These are phyloP conservation scores for Biancaea sappan DNA, from an alignment of 306 rosid species.

Conservation along the genomic window DNA sequence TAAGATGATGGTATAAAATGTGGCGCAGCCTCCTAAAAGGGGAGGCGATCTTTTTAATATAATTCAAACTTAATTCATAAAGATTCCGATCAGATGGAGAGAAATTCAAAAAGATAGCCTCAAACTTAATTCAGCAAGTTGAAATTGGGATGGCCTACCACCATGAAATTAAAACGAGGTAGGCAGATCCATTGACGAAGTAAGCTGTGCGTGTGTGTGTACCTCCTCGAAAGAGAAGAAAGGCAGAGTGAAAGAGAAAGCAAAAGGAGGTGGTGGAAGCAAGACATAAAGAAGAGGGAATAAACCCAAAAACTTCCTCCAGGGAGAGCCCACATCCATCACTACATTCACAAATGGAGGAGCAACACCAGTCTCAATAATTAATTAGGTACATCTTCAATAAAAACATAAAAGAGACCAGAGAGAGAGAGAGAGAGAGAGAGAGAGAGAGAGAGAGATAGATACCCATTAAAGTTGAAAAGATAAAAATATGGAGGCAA, in stretches of 20 bases:
- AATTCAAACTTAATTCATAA: slow-evolving; percentile 10
- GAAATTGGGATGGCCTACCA: slow-evolving; percentile 33
- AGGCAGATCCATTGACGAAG: slow-evolving; percentile 34
- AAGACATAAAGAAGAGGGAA: not conserved
- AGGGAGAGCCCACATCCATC: not conserved
- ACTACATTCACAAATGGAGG: not conserved
- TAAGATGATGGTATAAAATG: no score
- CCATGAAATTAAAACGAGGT: slow-evolving; percentile 22
- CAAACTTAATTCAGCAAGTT: slow-evolving; percentile 5
- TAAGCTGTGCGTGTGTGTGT: not conserved
- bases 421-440: no score
- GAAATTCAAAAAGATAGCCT: no score
- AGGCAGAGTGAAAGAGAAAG: not conserved
- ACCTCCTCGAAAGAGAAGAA: no score
- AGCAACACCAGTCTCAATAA: not conserved
- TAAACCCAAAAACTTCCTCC: slow-evolving; percentile 4
- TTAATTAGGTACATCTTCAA: not conserved
- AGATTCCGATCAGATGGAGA: slow-evolving; percentile 15
- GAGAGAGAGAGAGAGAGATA: not conserved
- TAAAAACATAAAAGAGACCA: no score
- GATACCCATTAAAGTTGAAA: not conserved
- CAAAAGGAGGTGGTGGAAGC: no score
- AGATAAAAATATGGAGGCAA: no score
- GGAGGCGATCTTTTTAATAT: slow-evolving; percentile 9
- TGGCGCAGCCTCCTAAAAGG: slow-evolving; percentile 8